A percentile compares a stretch with the other conserved stretches of the same genome.
Evolutionary conservation across 345 rosid species (phyloP).

Genomic region (Heritiera littoralis): DNA sequence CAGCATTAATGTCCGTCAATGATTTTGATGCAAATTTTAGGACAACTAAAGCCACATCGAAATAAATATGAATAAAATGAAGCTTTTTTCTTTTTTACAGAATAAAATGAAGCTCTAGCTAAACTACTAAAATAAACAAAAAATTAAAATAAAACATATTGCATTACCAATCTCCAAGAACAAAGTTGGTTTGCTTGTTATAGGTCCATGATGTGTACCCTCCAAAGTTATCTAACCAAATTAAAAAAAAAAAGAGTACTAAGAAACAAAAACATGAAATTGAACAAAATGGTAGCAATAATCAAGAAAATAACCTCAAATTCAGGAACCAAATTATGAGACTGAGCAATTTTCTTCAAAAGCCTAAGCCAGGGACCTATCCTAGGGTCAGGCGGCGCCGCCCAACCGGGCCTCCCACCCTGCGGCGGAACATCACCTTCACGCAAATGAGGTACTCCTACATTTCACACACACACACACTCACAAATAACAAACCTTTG

Average conservation of each 20-base stretch:
- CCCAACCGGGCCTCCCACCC: slow-evolving; percentile 95
- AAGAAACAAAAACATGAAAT: neutral
- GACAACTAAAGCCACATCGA: neutral
- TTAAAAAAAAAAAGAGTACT: neutral
- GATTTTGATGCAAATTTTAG: neutral
- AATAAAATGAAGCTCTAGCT: neutral
- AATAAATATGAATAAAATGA: neutral
- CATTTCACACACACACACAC: neutral
- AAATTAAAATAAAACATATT: too few species aligned
- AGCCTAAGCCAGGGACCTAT: slow-evolving; percentile 90
- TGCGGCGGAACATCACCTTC: slow-evolving; percentile 81
- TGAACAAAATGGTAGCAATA: slow-evolving; percentile 2
- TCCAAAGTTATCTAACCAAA: slow-evolving; percentile 76
- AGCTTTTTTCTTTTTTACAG: neutral
- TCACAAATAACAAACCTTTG: neutral
- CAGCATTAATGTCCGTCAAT: neutral
- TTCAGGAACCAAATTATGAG: slow-evolving; percentile 82
- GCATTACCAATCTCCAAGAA: slow-evolving; percentile 81
- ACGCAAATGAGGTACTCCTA: slow-evolving; percentile 83
- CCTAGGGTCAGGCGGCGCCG: slow-evolving; percentile 79
- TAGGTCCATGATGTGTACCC: slow-evolving; percentile 94
- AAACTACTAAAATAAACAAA: neutral
- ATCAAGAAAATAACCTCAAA: slow-evolving; percentile 63
- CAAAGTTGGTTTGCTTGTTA: slow-evolving; percentile 81
- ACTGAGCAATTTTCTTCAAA: slow-evolving; percentile 62